Conservation (phyloP, 441 rosid species). For the Eruca vesicaria region DNA sequence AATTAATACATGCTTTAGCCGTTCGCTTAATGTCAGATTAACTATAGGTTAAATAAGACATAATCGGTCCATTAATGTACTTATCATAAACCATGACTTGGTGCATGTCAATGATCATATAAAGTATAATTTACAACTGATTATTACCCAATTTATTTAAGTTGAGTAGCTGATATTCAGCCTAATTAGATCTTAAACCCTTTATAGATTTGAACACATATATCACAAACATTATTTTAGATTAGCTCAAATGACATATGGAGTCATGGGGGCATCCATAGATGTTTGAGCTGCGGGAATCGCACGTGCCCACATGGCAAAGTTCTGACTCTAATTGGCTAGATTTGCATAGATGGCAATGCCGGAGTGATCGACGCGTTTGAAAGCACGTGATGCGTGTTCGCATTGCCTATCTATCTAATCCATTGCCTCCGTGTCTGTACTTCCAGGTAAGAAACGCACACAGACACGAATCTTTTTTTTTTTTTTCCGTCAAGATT, state of each 20-base stretch:
- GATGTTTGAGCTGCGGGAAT: constrained; percentile 40
- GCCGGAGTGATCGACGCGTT: constrained; percentile 21
- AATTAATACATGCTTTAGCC: constrained; percentile 5
- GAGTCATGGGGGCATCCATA: constrained; percentile 21
- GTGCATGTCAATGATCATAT: not conserved
- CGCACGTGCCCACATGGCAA: constrained; percentile 32
- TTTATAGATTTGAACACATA: not conserved
- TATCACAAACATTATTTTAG: not conserved
- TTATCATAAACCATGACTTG: constrained; percentile 20
- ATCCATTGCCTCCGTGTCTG: constrained; percentile 21
- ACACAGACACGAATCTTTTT: constrained; percentile 30
- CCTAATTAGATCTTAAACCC: not conserved
- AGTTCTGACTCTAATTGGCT: constrained; percentile 28
- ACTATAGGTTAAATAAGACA: constrained; percentile 12
- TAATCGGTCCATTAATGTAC: constrained; percentile 14
- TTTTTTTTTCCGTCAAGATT: too few species aligned
- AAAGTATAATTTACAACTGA: not conserved
- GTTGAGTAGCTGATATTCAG: not conserved
- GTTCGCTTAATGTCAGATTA: constrained; percentile 1
- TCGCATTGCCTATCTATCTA: constrained; percentile 25
- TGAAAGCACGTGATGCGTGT: constrained; percentile 38
- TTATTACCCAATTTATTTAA: not conserved
- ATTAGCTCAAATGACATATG: constrained; percentile 37
- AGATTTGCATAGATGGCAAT: constrained; percentile 23
- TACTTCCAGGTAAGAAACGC: constrained; percentile 26